Evolutionary conservation across 2,329 filamentous ascomycete species (phyloP), one percentile per base, ranked within the genome.

Genomic region (Cadophora malorum): DNA sequence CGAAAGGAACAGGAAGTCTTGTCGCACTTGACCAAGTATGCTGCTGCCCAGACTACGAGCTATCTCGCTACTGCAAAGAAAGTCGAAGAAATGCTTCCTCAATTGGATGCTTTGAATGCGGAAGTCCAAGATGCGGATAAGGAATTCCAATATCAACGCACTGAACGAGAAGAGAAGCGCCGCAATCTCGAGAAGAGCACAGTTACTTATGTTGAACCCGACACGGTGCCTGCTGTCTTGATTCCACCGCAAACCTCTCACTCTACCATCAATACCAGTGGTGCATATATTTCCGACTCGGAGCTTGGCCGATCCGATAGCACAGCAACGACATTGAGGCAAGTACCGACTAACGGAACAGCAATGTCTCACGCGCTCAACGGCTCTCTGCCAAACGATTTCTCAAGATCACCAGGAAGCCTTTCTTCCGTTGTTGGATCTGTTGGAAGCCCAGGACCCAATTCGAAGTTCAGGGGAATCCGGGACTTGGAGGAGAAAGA

Each of bases 1-100:
- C 90, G 96, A 70, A 99, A 98, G 79, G 96, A 99, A 76, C 96
- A 98, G 77, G 96, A 99, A 78, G 92, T 99, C 4, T 81, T 99
- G 35, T 98, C 95, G 0, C 92, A 97, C 77, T 84, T 99, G 38
- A 99, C 96, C 1, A 95, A 91, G 77, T 99, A 94, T 78, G 96
- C 96, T 10, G 94, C 97, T 78, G 89, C 91, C 3, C 96, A 99
- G 77, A 93, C 96, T 19, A 90, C 88, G 75, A 90, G 87, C 68
- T 98, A 97, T 76, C 83, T 98, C 63, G 83, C 86, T 0, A 91
- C 94, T 0, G 91, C 95, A 14, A 94, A 94, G 79, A 97, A 91
- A 79, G 90, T 99, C 61, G 94, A 97, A 72, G 88, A 85, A 25
- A 88, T 97, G 80, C 83, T 97, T 21, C 96, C 96, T 0, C 93